Evolutionary conservation across 176 grass and related monocot species (phyloP).

Genomic region (Oryza glaberrima): DNA sequence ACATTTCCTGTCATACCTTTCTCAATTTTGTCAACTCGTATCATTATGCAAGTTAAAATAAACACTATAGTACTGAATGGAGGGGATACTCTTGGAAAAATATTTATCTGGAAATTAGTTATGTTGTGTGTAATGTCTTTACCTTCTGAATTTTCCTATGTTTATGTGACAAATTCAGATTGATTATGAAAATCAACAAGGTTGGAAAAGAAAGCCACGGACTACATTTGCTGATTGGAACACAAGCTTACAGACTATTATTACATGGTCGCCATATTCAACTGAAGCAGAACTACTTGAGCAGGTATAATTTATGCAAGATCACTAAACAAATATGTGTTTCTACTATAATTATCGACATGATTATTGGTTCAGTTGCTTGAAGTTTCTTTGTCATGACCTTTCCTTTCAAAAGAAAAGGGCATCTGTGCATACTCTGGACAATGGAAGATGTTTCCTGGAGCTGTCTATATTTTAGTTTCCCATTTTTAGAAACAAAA

Average conservation of each 20-base stretch:
- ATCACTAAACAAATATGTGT: background rate
- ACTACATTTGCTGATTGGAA: conserved; percentile 71
- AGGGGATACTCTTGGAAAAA: background rate
- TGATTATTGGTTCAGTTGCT: background rate
- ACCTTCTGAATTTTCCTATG: conserved; percentile 24
- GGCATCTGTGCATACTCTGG: background rate
- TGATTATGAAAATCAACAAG: conserved; percentile 79
- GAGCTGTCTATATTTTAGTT: conserved; percentile 20
- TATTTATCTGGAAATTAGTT: conserved; percentile 14
- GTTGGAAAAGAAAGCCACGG: conserved; percentile 66
- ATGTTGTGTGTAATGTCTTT: background rate
- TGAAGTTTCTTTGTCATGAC: background rate
- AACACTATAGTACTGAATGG: background rate
- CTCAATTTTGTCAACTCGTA: background rate
- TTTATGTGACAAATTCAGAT: conserved; percentile 56
- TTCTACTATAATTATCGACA: background rate
- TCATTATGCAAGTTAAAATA: background rate
- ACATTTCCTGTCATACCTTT: background rate
- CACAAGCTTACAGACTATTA: conserved; percentile 71
- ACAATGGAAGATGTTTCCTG: background rate
- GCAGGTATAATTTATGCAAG: conserved; percentile 56
- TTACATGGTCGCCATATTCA: conserved; percentile 88
- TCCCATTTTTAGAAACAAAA: background rate
- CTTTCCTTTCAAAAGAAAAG: background rate
- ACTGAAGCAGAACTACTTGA: conserved; percentile 89